Conservation (phyloP, 2,329 filamentous ascomycete species). For the Diaporthe amygdali region DNA sequence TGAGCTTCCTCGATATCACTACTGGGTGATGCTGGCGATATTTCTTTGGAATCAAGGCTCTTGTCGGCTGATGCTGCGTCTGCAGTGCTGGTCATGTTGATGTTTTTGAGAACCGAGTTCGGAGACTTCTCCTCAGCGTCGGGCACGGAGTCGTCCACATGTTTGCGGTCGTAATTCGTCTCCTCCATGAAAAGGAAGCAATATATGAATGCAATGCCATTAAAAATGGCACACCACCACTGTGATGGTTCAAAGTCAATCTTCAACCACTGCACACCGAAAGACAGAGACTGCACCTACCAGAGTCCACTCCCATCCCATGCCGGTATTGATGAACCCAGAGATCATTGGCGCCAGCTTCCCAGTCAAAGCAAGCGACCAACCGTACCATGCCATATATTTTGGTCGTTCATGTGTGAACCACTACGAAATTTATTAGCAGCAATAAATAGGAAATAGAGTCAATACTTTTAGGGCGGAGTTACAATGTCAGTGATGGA, state of each 20-base stretch:
- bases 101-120: not conserved
- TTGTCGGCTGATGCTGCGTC: not conserved
- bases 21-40: not conserved
- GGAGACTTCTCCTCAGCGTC: not conserved
- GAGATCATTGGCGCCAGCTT: constrained; percentile 39
- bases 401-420: constrained; percentile 35
- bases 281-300: not conserved
- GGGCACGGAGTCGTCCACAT: not conserved
- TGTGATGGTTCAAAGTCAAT: constrained; percentile 23
- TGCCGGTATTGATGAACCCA: constrained; percentile 37
- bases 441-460: not conserved
- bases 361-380: constrained; percentile 31
- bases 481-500: constrained; percentile 33
- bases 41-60: not conserved
- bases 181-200: constrained; percentile 61
- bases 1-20: constrained; percentile 6
- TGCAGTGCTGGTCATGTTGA: not conserved
- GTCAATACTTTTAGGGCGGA: no score
- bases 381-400: constrained; percentile 35
- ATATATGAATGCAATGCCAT: constrained; percentile 34
- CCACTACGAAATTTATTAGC: constrained; percentile 1
- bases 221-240: constrained; percentile 36
- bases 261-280: accelerated
- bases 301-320: constrained; percentile 38
- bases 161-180: constrained; percentile 48